Conservation (phyloP, 805 yeast genomes). For the Diddensiella transvaalensis region DNA sequence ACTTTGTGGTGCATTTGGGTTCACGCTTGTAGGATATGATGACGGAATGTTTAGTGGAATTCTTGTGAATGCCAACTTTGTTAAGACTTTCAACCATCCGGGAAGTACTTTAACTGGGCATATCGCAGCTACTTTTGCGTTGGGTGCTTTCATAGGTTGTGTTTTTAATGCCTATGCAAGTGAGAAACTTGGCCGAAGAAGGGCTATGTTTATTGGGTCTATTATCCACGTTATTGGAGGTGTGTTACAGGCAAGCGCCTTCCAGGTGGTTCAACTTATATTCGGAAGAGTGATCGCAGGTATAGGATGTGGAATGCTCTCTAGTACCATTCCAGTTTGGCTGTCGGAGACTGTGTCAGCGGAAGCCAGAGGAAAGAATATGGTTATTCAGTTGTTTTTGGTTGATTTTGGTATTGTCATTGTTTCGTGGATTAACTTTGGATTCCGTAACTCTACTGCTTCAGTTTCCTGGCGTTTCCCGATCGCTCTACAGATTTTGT, state of each 20-base stretch:
- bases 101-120: conserved; percentile 64
- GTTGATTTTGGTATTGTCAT: conserved; percentile 67
- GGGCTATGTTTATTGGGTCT: conserved; percentile 53
- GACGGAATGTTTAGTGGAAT: conserved; percentile 33
- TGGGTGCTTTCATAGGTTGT: conserved; percentile 75
- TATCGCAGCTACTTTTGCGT: conserved; percentile 47
- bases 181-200: conserved; percentile 61
- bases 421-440: conserved; percentile 76
- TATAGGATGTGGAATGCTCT: conserved; percentile 67
- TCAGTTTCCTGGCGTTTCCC: conserved; percentile 69
- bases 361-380: conserved; percentile 59
- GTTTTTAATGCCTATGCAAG: conserved; percentile 56
- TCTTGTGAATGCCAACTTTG: conserved; percentile 54
- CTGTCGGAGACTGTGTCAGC: conserved; percentile 69
- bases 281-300: conserved; percentile 71
- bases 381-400: conserved; percentile 62
- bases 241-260: conserved; percentile 52
- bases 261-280: conserved; percentile 61
- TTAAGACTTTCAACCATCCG: conserved; percentile 50
- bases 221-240: conserved; percentile 56
- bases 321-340: conserved; percentile 78
- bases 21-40: conserved; percentile 32
- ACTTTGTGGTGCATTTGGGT: conserved; percentile 14
- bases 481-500: conserved; percentile 62
- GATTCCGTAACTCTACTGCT: conserved; percentile 49